Conservation (phyloP, 306 rosid genomes). For the Prunus armeniaca region DNA sequence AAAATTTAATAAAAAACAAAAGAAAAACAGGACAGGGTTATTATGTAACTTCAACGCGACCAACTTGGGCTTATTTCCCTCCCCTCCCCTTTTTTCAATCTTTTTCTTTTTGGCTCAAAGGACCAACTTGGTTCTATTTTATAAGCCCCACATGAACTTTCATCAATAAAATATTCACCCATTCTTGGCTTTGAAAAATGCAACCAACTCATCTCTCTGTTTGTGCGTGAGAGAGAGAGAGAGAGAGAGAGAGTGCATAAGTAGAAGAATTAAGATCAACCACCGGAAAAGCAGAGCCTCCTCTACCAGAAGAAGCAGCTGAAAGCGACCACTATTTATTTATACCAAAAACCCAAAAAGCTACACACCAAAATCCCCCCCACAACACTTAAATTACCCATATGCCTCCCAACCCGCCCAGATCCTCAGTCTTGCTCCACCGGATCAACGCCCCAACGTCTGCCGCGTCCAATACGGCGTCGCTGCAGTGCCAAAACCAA, state of each 20-base stretch:
- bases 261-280: not conserved
- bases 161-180: not conserved
- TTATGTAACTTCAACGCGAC: not conserved
- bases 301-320: not conserved
- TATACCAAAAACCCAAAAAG: not conserved
- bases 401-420: slow-evolving; percentile 57
- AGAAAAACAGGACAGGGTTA: not conserved
- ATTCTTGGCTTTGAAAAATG: not conserved
- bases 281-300: not conserved
- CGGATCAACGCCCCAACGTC: slow-evolving; percentile 35
- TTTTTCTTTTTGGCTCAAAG: not conserved
- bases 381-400: not conserved
- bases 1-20: not conserved
- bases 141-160: slow-evolving; percentile 20
- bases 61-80: not conserved
- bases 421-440: slow-evolving; percentile 46
- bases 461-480: not conserved
- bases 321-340: not conserved
- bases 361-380: not conserved
- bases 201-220: not conserved
- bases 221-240: not conserved
- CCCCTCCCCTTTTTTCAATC: not conserved
- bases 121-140: slow-evolving; percentile 19
- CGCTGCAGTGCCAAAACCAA: not conserved
- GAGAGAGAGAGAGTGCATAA: not conserved